Percentiles rank a stretch among this genome's conserved stretches.
These are phyloP conservation scores for Fusarium sororula DNA, from an alignment of 2,329 filamentous ascomycete genomes.

Conservation along the genomic window DNA sequence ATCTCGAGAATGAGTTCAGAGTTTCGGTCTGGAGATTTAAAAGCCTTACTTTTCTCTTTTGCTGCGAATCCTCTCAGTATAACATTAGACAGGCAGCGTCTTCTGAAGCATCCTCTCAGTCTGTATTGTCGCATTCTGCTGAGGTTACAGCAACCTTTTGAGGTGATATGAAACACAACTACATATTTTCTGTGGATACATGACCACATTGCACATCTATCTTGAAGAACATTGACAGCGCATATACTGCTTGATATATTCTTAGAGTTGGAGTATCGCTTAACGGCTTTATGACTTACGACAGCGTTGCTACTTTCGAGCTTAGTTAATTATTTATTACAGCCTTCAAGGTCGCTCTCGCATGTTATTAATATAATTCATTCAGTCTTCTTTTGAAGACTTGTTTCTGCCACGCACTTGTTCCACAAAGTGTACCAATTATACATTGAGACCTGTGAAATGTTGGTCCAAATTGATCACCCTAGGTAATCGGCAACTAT, in stretches of 20 bases:
- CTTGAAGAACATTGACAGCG: accelerated
- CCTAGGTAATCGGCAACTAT: accelerated
- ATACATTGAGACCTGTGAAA: background rate
- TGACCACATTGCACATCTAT: background rate
- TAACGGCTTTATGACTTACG: background rate
- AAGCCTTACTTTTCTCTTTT: too few relatives aligned
- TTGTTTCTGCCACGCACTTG: background rate
- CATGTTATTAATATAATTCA: background rate
- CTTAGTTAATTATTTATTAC: accelerated
- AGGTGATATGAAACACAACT: accelerated
- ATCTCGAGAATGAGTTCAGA: background rate
- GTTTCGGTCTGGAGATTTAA: accelerated
- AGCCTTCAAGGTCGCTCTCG: background rate
- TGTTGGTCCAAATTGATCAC: too few relatives aligned
- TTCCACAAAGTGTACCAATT: too few relatives aligned
- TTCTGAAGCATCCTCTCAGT: too few relatives aligned
- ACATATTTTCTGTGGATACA: background rate
- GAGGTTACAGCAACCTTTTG: background rate
- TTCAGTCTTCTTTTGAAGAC: background rate
- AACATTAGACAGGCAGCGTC: accelerated
- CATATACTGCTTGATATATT: accelerated
- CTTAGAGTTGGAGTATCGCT: accelerated
- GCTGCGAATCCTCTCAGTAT: background rate
- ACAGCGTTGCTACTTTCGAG: background rate
- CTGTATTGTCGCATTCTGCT: background rate